Evolutionary conservation across 2,329 filamentous ascomycete species (phyloP).

Genomic region (Capronia coronata): DNA sequence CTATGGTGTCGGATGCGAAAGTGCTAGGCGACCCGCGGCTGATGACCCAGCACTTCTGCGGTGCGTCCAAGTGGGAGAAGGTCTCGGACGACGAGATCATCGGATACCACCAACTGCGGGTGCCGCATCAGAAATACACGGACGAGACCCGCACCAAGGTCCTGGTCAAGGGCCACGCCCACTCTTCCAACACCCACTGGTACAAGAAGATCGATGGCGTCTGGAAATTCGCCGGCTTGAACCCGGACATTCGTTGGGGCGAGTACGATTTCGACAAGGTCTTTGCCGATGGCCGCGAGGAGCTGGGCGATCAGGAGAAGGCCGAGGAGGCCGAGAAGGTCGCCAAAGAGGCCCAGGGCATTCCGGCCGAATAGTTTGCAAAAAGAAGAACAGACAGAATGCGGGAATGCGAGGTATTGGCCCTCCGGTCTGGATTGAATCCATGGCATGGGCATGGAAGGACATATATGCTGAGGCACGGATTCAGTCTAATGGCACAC

Average conservation of each 20-base stretch:
- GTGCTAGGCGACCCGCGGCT: slow-evolving; percentile 57
- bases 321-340: slow-evolving; percentile 19
- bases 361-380: slow-evolving; percentile 19
- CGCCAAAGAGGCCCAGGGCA: slow-evolving; percentile 24
- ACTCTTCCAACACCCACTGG: slow-evolving; percentile 33
- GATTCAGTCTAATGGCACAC: no score
- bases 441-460: no score
- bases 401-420: no score
- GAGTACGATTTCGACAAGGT: slow-evolving; percentile 31
- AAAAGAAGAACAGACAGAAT: no score
- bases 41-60: slow-evolving; percentile 59
- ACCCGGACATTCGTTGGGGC: slow-evolving; percentile 29
- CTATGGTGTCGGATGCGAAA: slow-evolving; percentile 51
- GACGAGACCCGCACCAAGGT: slow-evolving; percentile 45
- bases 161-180: slow-evolving; percentile 54
- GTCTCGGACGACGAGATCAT: slow-evolving; percentile 28
- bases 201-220: slow-evolving; percentile 32
- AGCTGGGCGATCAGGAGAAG: slow-evolving; percentile 24
- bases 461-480: no score
- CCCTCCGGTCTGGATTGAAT: no score
- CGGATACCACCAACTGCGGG: slow-evolving; percentile 36
- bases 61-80: slow-evolving; percentile 30
- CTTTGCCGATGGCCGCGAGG: slow-evolving; percentile 27
- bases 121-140: slow-evolving; percentile 56
- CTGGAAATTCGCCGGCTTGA: slow-evolving; percentile 32